Percentiles rank a stretch among this genome's conserved stretches.
Conservation (phyloP, 345 rosid genomes). For the Brassica carinata region DNA sequence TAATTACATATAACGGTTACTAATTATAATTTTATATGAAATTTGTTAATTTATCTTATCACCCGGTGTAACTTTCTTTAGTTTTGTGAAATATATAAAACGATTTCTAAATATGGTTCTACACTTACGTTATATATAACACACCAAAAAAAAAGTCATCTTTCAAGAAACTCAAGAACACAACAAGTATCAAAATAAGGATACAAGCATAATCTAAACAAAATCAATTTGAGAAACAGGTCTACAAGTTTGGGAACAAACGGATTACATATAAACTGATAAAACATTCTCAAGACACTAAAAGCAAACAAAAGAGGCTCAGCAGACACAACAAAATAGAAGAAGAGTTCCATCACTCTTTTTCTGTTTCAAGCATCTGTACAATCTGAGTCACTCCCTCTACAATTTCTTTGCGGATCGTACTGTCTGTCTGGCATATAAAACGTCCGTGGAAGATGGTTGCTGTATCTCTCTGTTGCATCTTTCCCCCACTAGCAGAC, state of each 20-base stretch:
- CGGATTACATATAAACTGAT: constrained; percentile 21
- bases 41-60: constrained; percentile 14
- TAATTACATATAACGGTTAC: constrained; percentile 20
- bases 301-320: not conserved
- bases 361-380: too few relatives aligned
- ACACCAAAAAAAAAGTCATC: not conserved
- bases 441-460: not conserved
- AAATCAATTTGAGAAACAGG: constrained; percentile 3
- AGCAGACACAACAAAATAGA: too few relatives aligned
- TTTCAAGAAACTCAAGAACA: not conserved
- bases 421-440: too few relatives aligned
- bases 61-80: too few relatives aligned
- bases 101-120: not conserved
- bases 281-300: constrained; percentile 15
- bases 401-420: too few relatives aligned
- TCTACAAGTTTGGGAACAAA: constrained; percentile 13
- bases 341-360: too few relatives aligned
- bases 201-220: constrained; percentile 3
- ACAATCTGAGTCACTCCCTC: too few relatives aligned
- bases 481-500: not conserved
- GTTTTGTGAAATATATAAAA: not conserved
- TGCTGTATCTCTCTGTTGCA: not conserved
- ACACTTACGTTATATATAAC: not conserved
- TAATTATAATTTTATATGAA: constrained; percentile 18
- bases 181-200: not conserved